Evolutionary conservation across 2,329 filamentous ascomycete species (phyloP).

Genomic region (Fusarium longipes): DNA sequence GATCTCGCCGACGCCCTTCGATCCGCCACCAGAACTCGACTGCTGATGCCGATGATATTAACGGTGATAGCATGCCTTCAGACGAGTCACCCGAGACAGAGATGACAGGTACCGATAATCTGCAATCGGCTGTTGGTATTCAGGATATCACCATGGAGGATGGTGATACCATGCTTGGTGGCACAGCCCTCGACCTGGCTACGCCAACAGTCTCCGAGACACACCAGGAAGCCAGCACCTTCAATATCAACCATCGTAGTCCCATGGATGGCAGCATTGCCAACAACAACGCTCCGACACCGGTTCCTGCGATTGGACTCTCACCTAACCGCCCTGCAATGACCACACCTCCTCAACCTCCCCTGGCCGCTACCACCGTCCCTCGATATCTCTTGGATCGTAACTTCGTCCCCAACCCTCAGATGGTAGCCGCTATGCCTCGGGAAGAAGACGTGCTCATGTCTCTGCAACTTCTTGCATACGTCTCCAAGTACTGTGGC

Average conservation of each 20-base stretch:
- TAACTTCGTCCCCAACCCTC: constrained; percentile 73
- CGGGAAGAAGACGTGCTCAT: constrained; percentile 97
- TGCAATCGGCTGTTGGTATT: constrained; percentile 85
- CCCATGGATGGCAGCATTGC: constrained; percentile 86
- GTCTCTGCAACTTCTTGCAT: constrained; percentile 95
- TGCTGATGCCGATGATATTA: constrained; percentile 87
- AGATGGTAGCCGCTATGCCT: constrained; percentile 89
- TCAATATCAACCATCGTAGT: constrained; percentile 91
- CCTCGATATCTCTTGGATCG: constrained; percentile 84
- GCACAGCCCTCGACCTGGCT: constrained; percentile 77
- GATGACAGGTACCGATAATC: constrained; percentile 82
- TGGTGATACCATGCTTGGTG: constrained; percentile 80
- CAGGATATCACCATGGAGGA: constrained; percentile 85
- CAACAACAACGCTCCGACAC: constrained; percentile 74
- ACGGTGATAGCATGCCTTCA: constrained; percentile 83
- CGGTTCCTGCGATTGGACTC: constrained; percentile 75
- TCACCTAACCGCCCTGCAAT: constrained; percentile 79
- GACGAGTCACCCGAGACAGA: constrained; percentile 81
- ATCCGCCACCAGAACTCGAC: constrained; percentile 92
- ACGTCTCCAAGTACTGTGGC: constrained; percentile 99
- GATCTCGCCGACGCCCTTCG: constrained; percentile 78
- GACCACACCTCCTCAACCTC: constrained; percentile 79
- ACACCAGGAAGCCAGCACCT: constrained; percentile 84
- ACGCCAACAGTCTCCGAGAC: constrained; percentile 84
- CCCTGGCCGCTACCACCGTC: constrained; percentile 75